Base-by-base conservation (phyloP, 352 stramenopile genomes). In the Globisporangium solare region DNA sequence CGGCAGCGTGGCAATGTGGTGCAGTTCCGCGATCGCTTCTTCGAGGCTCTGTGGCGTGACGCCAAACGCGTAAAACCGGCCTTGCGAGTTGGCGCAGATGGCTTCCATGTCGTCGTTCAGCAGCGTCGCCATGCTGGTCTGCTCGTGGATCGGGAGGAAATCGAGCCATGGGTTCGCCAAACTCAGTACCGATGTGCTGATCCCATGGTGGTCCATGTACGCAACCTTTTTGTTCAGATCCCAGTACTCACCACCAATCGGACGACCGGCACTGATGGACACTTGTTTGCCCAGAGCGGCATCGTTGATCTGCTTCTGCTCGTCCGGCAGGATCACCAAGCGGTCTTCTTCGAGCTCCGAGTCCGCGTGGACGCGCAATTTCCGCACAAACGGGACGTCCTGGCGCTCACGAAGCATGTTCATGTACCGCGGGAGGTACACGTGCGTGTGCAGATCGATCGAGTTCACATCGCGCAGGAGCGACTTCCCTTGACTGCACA, bases 121-220 rank as follows among this genome's bases (percentile, higher is more conserved):
- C 12, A 69, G 43, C 15, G 61, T 54, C 24, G 75, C 74, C 63
- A 88, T 73, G 10, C 20, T 52, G 17, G 61, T 54, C 43, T 83
- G 76, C 56, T 88, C 74, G 0, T 58, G 40, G 20, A 70, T n/a
- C 0, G 73, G 61, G 47, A 88, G 55, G 61, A 88, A 88, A 53
- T 88, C 77, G 20, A 88, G 64, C 77, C 77, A 88, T 56, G 77
- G 77, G 50, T 88, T 88, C n/a, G 77, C 77, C 6, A 87, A 69
- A 61, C 68, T 82, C 37, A 88, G 58, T 37, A 86, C 70, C 4
- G 73, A 85, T 43, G 63, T 62, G 39, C 50, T 55, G 57, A 86
- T 87, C n/a, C 76, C 76, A 54, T 88, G 78, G 20, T 53, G 56
- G 51, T 88, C 77, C 78, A 88, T 88, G 67, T 86, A 88, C 21